Evolutionary conservation across 2,329 filamentous ascomycete genomes (phyloP).

Genomic region (Alternaria brassicicola): DNA sequence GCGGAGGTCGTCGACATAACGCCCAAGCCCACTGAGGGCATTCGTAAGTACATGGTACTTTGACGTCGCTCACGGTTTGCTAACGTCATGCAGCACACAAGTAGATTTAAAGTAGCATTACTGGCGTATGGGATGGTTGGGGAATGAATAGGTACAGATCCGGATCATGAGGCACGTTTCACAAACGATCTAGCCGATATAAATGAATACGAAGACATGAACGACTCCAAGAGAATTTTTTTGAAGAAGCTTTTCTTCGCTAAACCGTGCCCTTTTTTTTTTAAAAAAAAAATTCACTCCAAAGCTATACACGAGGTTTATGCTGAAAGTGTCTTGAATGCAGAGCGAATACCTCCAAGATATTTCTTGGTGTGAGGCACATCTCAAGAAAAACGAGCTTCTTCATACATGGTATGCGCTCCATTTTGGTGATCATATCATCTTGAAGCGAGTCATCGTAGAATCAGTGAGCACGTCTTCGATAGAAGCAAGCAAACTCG

Average conservation of each 20-base stretch:
- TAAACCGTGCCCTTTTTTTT: not conserved
- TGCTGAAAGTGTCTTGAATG: not conserved
- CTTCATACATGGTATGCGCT: not conserved
- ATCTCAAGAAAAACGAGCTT: not conserved
- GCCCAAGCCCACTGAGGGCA: conserved; percentile 66
- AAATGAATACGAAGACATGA: not conserved
- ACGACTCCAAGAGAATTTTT: not conserved
- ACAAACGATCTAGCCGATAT: conserved; percentile 7
- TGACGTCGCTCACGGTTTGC: not conserved
- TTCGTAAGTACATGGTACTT: conserved; percentile 45
- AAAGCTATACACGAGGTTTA: not conserved
- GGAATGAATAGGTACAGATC: not conserved
- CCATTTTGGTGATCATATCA: not conserved
- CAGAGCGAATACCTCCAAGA: not conserved
- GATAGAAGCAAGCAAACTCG: not conserved
- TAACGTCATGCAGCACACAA: conserved; percentile 28
- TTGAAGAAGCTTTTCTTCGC: not conserved
- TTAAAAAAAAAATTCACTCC: accelerated
- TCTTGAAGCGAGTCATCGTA: conserved; percentile 34
- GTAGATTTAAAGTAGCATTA: conserved; percentile 24
- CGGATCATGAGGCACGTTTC: conserved; percentile 16
- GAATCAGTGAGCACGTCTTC: not conserved
- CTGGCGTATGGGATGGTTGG: conserved; percentile 13
- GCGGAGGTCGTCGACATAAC: conserved; percentile 68
- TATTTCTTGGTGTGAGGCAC: not conserved